phyloP scores from a whole-genome alignment of 176 grass and related monocot genomes.

The Alloteropsis semialata region DNA sequence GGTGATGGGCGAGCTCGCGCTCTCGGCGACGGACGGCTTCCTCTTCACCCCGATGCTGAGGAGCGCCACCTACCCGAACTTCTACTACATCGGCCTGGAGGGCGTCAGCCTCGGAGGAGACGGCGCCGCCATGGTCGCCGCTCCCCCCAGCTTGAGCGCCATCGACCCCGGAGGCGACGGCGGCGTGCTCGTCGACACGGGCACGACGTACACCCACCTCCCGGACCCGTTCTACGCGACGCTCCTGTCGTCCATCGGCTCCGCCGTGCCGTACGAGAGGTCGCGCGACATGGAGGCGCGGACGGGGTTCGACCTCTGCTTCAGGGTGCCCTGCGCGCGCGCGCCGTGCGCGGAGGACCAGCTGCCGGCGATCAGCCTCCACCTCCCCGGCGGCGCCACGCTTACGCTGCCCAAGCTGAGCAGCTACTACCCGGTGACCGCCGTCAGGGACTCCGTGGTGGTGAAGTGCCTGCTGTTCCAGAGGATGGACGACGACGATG shows the following conservation, averaged over 20 bases:
- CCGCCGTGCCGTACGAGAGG: not conserved
- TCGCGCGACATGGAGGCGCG: not conserved
- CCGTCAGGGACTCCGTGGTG: conserved; percentile 24
- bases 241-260: not conserved
- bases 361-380: conserved; percentile 21
- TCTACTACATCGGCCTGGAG: conserved; percentile 47
- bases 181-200: conserved; percentile 41
- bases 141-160: conserved; percentile 2
- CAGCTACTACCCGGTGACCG: conserved; percentile 48
- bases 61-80: conserved; percentile 35
- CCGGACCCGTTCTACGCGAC: conserved; percentile 38
- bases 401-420: conserved; percentile 40
- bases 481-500: conserved; percentile 31
- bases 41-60: conserved; percentile 51
- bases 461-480: conserved; percentile 50
- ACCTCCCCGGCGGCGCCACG: conserved; percentile 12
- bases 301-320: conserved; percentile 28
- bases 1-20: conserved; percentile 44
- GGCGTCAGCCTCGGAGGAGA: not conserved
- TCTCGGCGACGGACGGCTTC: conserved; percentile 18
- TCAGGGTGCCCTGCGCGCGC: conserved; percentile 4
- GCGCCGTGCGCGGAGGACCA: conserved; percentile 5
- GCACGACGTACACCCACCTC: conserved; percentile 55
- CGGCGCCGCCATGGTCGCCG: not conserved
- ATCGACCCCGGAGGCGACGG: conserved; percentile 30